Conservation (phyloP, 306 rosid genomes). For the Corylus heterophylla region DNA sequence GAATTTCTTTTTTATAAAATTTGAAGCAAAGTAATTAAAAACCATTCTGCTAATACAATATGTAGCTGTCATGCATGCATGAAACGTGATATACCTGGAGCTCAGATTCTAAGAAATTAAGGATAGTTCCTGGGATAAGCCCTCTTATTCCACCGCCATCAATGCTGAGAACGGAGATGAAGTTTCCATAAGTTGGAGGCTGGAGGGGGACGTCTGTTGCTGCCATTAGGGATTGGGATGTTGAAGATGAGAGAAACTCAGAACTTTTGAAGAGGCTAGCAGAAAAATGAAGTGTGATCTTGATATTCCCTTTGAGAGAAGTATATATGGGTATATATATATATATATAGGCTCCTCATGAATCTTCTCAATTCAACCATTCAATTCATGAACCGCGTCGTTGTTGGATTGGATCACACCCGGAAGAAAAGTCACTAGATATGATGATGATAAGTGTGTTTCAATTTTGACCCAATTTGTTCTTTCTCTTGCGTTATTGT, state of each 20-base stretch:
- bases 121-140: slow-evolving; percentile 66
- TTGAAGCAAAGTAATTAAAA: no score
- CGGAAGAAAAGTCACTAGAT: background rate
- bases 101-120: slow-evolving; percentile 56
- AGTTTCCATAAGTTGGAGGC: slow-evolving; percentile 66
- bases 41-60: no score
- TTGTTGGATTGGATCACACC: background rate
- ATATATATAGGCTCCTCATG: background rate
- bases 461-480: background rate
- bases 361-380: background rate
- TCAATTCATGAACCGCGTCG: background rate
- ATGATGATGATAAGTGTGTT: background rate
- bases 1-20: no score
- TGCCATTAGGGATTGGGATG: slow-evolving; percentile 25
- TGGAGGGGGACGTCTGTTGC: slow-evolving; percentile 37
- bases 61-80: background rate
- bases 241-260: background rate
- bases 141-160: slow-evolving; percentile 93
- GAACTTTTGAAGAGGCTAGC: background rate
- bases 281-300: background rate
- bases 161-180: slow-evolving; percentile 67
- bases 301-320: background rate
- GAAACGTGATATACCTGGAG: slow-evolving; percentile 43
- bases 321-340: background rate
- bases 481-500: background rate